A percentile compares a stretch with the other conserved stretches of the same genome.
Evolutionary conservation across 1,139 yeast species (phyloP).

Genomic region (Pichia sp.): DNA sequence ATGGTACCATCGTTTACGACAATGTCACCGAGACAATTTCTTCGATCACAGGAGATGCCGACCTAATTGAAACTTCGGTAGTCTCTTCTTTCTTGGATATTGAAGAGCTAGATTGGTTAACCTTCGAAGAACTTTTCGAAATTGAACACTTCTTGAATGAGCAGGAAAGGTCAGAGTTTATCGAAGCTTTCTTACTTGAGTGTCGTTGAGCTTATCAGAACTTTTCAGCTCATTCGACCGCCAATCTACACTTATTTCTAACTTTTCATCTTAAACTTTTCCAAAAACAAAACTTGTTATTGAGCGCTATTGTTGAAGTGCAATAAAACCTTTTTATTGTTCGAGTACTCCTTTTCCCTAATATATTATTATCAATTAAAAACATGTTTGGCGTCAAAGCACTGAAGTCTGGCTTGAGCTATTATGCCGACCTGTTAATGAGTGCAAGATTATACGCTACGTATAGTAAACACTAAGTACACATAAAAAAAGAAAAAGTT

Average conservation of each 20-base stretch:
- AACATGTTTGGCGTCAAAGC: too few species aligned
- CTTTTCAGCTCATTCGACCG: background rate
- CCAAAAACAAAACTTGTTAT: background rate
- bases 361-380: too few species aligned
- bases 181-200: background rate
- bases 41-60: background rate
- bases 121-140: constrained; percentile 10
- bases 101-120: constrained; percentile 8
- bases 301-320: background rate
- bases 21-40: constrained; percentile 18
- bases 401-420: too few species aligned
- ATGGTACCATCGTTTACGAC: constrained; percentile 38
- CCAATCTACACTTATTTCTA: background rate
- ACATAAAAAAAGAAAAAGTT: background rate
- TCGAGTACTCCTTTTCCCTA: too few species aligned
- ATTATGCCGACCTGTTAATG: too few species aligned
- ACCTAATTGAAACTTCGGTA: background rate
- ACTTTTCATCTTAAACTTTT: background rate
- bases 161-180: constrained; percentile 3
- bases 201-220: background rate
- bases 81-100: constrained; percentile 3
- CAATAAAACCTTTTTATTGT: background rate
- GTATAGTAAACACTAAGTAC: too few species aligned
- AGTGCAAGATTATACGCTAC: too few species aligned
- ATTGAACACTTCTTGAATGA: constrained; percentile 7